phyloP scores from a whole-genome alignment of 2,329 filamentous ascomycete genomes.

The Aspergillus eucalypticola region DNA sequence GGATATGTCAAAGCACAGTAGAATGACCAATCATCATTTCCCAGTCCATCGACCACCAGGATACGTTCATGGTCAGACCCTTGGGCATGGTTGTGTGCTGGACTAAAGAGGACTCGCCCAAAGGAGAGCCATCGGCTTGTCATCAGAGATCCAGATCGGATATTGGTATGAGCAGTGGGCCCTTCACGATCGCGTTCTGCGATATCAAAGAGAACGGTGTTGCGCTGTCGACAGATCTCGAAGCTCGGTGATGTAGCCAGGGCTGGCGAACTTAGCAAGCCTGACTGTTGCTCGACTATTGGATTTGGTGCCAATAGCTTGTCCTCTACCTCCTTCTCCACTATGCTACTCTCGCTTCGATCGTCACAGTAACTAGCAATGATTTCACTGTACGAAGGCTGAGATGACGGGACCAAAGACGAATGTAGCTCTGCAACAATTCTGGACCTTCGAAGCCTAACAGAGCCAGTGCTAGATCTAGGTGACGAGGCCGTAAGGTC shows the following conservation, averaged over 20 bases:
- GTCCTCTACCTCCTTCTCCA: slow-evolving; percentile 20
- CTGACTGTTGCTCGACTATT: slow-evolving; percentile 27
- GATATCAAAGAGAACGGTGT: slow-evolving; percentile 39
- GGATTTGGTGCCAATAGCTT: slow-evolving; percentile 22
- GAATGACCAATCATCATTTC: slow-evolving; percentile 56
- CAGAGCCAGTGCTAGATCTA: slow-evolving; percentile 36
- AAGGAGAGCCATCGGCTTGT: slow-evolving; percentile 54
- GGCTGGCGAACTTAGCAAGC: slow-evolving; percentile 29
- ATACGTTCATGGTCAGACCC: slow-evolving; percentile 44
- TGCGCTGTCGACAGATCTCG: slow-evolving; percentile 35
- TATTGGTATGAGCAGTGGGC: slow-evolving; percentile 46
- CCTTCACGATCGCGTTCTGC: slow-evolving; percentile 46
- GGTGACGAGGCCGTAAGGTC: slow-evolving; percentile 26
- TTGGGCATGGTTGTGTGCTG: slow-evolving; percentile 49
- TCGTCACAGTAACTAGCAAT: slow-evolving; percentile 52
- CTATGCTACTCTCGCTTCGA: slow-evolving; percentile 24
- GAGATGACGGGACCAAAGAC: slow-evolving; percentile 52
- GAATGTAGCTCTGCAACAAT: slow-evolving; percentile 54
- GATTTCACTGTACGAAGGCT: slow-evolving; percentile 56
- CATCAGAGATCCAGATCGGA: slow-evolving; percentile 53
- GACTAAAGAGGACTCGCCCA: slow-evolving; percentile 52
- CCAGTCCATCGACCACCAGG: slow-evolving; percentile 52
- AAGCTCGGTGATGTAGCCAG: slow-evolving; percentile 25
- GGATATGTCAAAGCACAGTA: slow-evolving; percentile 53
- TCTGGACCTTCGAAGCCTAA: slow-evolving; percentile 51